These are phyloP conservation scores for Ceratobasidium sp. DNA, from an alignment of 1,284 basidiomycete species.

Conservation along the genomic window DNA sequence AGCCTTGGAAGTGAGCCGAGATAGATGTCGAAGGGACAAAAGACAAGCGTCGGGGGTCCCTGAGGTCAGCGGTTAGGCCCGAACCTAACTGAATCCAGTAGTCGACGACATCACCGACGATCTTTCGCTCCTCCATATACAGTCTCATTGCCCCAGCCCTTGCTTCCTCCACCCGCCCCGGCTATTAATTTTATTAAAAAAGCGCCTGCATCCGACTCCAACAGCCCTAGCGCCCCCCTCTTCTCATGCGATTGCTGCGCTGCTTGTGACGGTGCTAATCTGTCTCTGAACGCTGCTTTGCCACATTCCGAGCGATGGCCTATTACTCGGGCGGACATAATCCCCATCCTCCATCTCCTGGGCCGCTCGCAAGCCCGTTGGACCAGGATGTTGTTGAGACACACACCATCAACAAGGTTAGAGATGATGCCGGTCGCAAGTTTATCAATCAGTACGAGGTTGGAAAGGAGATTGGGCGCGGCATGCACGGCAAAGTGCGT, in stretches of 20 bases:
- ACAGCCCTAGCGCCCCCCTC: slow-evolving; percentile 55
- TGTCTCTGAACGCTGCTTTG: not conserved
- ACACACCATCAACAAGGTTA: slow-evolving; percentile 58
- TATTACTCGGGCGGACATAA: slow-evolving; percentile 33
- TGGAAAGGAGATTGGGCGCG: slow-evolving; percentile 75
- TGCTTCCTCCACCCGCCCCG: slow-evolving; percentile 16
- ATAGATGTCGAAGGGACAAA: slow-evolving; percentile 4
- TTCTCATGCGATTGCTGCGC: slow-evolving; percentile 55
- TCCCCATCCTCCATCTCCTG: slow-evolving; percentile 46
- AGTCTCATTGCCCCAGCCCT: slow-evolving; percentile 18
- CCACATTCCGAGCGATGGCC: slow-evolving; percentile 12
- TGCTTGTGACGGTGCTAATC: slow-evolving; percentile 39
- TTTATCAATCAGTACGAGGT: slow-evolving; percentile 88
- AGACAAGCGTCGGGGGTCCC: not conserved
- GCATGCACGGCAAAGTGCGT: slow-evolving; percentile 86
- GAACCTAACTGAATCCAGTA: slow-evolving; percentile 44
- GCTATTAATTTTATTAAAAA: slow-evolving; percentile 3
- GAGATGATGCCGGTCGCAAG: slow-evolving; percentile 59
- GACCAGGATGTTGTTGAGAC: slow-evolving; percentile 71
- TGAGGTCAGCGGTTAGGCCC: slow-evolving; percentile 54
- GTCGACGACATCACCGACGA: slow-evolving; percentile 35
- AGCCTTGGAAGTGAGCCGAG: not conserved
- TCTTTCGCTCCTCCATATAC: slow-evolving; percentile 45
- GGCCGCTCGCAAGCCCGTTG: slow-evolving; percentile 60
- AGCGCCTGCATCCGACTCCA: slow-evolving; percentile 55